A percentile compares a stretch with the other conserved stretches of the same genome.
Conservation (phyloP, 257 asterid species). For the Knoxia roxburghii region DNA sequence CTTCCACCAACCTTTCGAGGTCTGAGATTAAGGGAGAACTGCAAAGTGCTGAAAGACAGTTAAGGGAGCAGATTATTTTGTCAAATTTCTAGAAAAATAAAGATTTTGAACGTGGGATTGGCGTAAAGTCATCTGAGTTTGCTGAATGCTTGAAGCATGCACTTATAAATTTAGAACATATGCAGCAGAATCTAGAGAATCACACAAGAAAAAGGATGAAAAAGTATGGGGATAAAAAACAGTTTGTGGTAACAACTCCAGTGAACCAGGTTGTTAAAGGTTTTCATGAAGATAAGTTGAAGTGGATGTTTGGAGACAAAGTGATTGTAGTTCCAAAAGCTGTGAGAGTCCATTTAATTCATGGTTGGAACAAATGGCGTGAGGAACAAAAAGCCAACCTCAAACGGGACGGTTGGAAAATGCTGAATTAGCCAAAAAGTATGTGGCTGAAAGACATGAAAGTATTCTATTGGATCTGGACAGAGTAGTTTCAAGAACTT, state of each 20-base stretch:
- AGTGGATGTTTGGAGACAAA: slow-evolving; percentile 90
- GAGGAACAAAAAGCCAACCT: slow-evolving; percentile 62
- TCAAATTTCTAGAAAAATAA: no score
- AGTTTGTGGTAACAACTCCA: slow-evolving; percentile 63
- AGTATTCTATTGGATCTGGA: slow-evolving; percentile 76
- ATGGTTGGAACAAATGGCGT: slow-evolving; percentile 96
- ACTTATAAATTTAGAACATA: no score
- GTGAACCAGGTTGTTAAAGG: slow-evolving; percentile 79
- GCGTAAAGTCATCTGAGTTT: no score
- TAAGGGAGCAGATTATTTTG: no score
- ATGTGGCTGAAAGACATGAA: slow-evolving; percentile 90
- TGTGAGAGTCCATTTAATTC: slow-evolving; percentile 45
- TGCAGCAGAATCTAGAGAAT: no score
- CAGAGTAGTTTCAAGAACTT: slow-evolving; percentile 80
- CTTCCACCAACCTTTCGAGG: slow-evolving; percentile 70
- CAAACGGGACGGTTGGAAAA: slow-evolving; percentile 61
- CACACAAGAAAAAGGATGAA: slow-evolving; percentile 67
- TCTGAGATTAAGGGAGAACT: slow-evolving; percentile 70
- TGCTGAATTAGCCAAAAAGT: slow-evolving; percentile 72
- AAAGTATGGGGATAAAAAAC: slow-evolving; percentile 67
- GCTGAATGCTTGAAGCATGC: no score
- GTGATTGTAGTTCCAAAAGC: slow-evolving; percentile 79
- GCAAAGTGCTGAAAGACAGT: no score
- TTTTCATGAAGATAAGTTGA: slow-evolving; percentile 75
- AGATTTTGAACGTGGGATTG: no score